Base-by-base conservation (phyloP, 2,329 filamentous ascomycete species). In the Periglandula ipomoeae region DNA sequence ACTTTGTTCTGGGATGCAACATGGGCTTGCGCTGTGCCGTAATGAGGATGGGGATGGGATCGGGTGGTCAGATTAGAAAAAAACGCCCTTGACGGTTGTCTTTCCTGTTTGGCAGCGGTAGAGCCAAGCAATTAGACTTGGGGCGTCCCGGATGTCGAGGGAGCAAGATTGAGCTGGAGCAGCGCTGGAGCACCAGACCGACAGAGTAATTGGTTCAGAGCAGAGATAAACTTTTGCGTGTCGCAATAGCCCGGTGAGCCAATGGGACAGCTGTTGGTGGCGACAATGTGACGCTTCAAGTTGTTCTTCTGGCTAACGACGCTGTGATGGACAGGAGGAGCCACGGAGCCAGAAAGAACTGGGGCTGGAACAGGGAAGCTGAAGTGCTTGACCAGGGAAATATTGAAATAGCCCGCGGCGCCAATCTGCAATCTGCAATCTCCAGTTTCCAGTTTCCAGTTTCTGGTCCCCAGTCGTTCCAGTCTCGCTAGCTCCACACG, bases 341-440 rank as follows among this genome's bases (percentile, higher is more conserved):
- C 4, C 19, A 38, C 13, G 34, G n/a, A n/a, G n/a, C n/a, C n/a
- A 46, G 17, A 38, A 46, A 27, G 24, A 37, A n/a, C 43, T n/a
- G n/a, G 44, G 44, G 34, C 24, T 34, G 23, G 23, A 47, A 26
- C 46, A 47, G 46, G 46, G 46, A 41, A 42, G 45, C 20, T 17
- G n/a, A 13, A 10, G 24, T n/a, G 24, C 8, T 42, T 19, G 20
- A 26, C 38, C 38, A 40, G 20, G 20, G 38, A 24, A 40, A 37
- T 5, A 40, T 24, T 40, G 38, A 24, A 40, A 40, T 40, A 10
- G 38, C 30, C 30, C 30, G 30, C 30, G 30, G 30, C 30, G 30
- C 9, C 30, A 13, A 32, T 11, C 9, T 32, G 30, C 30, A 32
- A 32, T 10, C 30, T 32, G 30, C 11, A 32, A 32, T 32, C 30